Base-by-base conservation (phyloP, 768 basidiomycete genomes). In the Daedaleopsis nitida region DNA sequence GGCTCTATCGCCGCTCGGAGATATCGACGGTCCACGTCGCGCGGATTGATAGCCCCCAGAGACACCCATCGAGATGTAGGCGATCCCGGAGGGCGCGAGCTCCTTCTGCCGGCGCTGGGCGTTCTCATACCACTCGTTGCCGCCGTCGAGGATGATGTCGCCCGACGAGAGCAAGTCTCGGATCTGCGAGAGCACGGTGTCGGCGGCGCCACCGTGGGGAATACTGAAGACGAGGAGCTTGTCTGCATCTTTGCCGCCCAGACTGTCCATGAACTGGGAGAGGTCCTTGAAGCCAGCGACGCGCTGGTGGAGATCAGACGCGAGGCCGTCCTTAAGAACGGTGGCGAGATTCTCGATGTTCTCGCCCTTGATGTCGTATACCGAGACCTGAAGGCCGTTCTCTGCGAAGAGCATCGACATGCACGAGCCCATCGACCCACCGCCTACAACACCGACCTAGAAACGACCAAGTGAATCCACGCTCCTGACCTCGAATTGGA, bases 371-470 rank as follows among this genome's bases (percentile, higher is more conserved):
- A 61, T 54, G 52, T 69, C 66, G 62, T 68, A 69, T 10, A 65
- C 27, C 32, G 65, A 64, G 43, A 69, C 67, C 24, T 60, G 48
- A 14, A 66, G 55, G 32, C 63, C 65, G 45, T 65, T 56, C 59
- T 68, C 69, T 11, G 65, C 65, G 42, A 70, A 70, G 54, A 70
- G 67, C 66, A 66, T 63, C 58, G 63, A 61, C 69, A 68, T 63
- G 48, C 61, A 56, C 1, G 63, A 65, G 58, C 66, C 69, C 69
- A 69, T 69, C 24, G 67, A 68, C 21, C 69, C 66, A 16, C 67
- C 65, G 48, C 69, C 67, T 8, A 68, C 56, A 35, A 66, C 52
- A 35, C 66, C 66, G 45, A 69, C 58, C 68, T 68, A 54, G 13
- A 17, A 27, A n/a, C 27, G 27, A 32, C 3, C 4, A 32, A 32